phyloP scores from a whole-genome alignment of 495 filamentous ascomycete species.

The Cercophora samala region DNA sequence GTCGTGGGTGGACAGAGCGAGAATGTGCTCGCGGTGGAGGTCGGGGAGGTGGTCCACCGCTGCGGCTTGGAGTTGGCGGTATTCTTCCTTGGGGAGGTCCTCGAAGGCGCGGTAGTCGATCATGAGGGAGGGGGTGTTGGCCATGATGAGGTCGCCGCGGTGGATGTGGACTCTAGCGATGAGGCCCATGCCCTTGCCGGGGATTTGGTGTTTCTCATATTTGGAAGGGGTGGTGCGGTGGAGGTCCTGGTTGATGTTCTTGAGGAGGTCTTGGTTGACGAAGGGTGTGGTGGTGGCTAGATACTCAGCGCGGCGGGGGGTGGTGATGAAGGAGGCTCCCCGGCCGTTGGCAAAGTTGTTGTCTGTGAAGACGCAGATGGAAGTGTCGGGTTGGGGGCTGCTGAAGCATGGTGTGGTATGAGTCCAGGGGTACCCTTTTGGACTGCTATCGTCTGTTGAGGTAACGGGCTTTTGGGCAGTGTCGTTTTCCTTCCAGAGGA shows the following conservation, averaged over 20 bases:
- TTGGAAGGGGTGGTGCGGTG: constrained; percentile 15
- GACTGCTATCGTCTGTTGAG: constrained; percentile 17
- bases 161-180: constrained; percentile 29
- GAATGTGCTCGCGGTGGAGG: constrained; percentile 24
- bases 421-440: constrained; percentile 26
- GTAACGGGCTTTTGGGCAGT: constrained; percentile 6
- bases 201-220: constrained; percentile 33
- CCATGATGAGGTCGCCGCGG: constrained; percentile 35
- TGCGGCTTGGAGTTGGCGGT: constrained; percentile 24
- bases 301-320: constrained; percentile 23
- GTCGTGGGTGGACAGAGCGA: constrained; percentile 34
- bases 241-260: constrained; percentile 28
- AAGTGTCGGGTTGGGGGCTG: constrained; percentile 11
- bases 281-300: constrained; percentile 29
- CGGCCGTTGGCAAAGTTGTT: constrained; percentile 28
- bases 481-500: not conserved
- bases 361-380: constrained; percentile 36
- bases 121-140: constrained; percentile 35
- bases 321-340: constrained; percentile 36
- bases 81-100: constrained; percentile 25
- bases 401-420: constrained; percentile 30
- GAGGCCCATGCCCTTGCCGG: constrained; percentile 37
- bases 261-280: constrained; percentile 20
- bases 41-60: constrained; percentile 29
- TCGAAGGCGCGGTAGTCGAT: constrained; percentile 37